Evolutionary conservation across 805 yeast genomes (phyloP), one percentile per base, ranked within the genome.

Genomic region (Nakazawaea ernobii): DNA sequence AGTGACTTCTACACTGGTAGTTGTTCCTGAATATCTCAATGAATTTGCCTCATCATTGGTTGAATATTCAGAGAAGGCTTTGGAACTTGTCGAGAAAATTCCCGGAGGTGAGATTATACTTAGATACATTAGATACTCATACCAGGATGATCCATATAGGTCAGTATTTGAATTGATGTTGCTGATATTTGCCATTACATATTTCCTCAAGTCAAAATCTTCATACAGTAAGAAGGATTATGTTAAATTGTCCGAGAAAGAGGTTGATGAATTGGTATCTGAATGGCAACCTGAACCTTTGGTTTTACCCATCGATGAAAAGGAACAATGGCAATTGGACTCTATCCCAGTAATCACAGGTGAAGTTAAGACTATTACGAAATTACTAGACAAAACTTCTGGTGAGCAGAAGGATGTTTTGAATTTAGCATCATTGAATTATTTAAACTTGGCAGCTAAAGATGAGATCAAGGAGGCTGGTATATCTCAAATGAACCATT

Each of bases 241-340:
- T 53, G 84, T 89, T 48, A 74, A 74, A 52, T 69, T 86, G 48
- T 66, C 80, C 2, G 60, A 67, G 14, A 65, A 62, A 46, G 99
- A 92, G 59, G 73, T 89, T 32, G 92, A 91, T 56, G 92, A 85
- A 41, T 74, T 94, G 49, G 79, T 88, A 45, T 84, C 80, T 8
- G 97, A 91, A 49, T 94, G 99, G 99, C 77, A 77, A 52, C 98
- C 99, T 0, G 94, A 82, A 58, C 87, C 96, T 0, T 64, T 94
- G 38, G 89, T 85, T 5, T 73, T 75, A 28, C 74, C 77, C 1
- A 61, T 85, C 2, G 62, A 67, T 24, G 70, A 65, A 1, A 65
- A 65, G 27, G 89, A 82, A 59, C 55, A 61, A 49, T 82, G 91
- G 87, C 79, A 81, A 55, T 59, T 85, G 45, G 69, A 74, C 9